Base-by-base conservation (phyloP, 2,329 filamentous ascomycete species). In the Tolypocladium guangdongense region DNA sequence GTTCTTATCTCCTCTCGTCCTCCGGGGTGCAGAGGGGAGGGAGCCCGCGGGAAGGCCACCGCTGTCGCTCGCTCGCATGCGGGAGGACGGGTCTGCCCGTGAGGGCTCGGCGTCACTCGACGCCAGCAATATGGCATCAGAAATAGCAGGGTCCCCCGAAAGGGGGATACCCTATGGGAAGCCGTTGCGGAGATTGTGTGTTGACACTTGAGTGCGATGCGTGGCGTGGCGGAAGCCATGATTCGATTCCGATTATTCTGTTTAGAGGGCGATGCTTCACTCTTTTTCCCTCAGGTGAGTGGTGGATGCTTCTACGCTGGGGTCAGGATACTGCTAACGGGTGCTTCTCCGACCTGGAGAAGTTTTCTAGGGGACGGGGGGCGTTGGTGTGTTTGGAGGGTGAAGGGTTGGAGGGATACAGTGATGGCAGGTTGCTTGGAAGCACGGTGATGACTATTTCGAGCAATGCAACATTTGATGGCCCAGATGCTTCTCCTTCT, bases 171-270 rank as follows among this genome's bases (percentile, higher is more conserved):
- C 56, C 57, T 59, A 22, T 59, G 58, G 58, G 57, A 60, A 60
- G 58, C 55, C 55, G 52, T 58, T 60, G 58, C 58, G 58, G 51
- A 59, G 58, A 59, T 60, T 60, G 58, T 60, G 58, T 59, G 35
- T 52, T 52, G 48, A 59, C 58, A 60, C 58, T 60, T 60, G 54
- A 60, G 58, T 60, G 58, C 58, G 58, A 60, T 60, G 58, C 57
- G 58, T 56, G 58, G 58, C 58, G 56, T 59, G 54, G 58, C 56
- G 24, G 30, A 22, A 51, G 56, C 56, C 58, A 59, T 59, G 54
- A 59, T 60, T 60, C 58, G 58, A 60, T 60, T 60, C 58, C 58
- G 58, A 60, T 60, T 60, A 60, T 55, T 60, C 58, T 60, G 58
- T 55, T 52, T 52, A 49, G 58, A 59, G 58, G 57, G 51, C 55